Conservation (phyloP, 352 stramenopile genomes). For the Phytophthora quininea region DNA sequence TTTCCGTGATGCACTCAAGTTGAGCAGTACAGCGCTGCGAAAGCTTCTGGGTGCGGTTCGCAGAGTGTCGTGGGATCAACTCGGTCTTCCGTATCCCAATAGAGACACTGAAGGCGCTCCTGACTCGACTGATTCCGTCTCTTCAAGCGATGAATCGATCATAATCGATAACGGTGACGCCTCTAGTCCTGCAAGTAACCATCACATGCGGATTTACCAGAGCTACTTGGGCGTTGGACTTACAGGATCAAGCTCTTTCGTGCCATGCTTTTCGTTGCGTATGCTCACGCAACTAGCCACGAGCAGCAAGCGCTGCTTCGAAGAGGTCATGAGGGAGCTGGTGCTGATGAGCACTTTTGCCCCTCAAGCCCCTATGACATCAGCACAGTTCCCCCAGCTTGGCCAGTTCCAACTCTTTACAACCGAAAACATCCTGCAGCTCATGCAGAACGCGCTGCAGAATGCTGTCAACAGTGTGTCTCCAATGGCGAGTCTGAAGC, state of each 20-base stretch:
- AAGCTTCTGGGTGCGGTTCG: slow-evolving; percentile 68
- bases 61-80: slow-evolving; percentile 74
- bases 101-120: slow-evolving; percentile 16
- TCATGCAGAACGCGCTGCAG: slow-evolving; percentile 78
- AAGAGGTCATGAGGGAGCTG: slow-evolving; percentile 78
- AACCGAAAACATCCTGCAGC: slow-evolving; percentile 79
- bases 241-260: slow-evolving; percentile 59
- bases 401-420: slow-evolving; percentile 77
- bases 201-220: slow-evolving; percentile 85
- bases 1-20: slow-evolving; percentile 72
- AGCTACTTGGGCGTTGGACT: slow-evolving; percentile 78
- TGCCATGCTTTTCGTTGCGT: slow-evolving; percentile 76
- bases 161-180: slow-evolving; percentile 43
- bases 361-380: slow-evolving; percentile 39
- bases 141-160: slow-evolving; percentile 25
- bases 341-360: slow-evolving; percentile 75
- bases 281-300: slow-evolving; percentile 83
- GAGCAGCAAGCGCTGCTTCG: slow-evolving; percentile 76
- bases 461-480: slow-evolving; percentile 69
- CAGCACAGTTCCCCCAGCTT: slow-evolving; percentile 62
- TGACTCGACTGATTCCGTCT: slow-evolving; percentile 7
- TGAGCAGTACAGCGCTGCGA: slow-evolving; percentile 63
- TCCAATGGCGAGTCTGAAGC: slow-evolving; percentile 47
- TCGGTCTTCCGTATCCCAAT: slow-evolving; percentile 54
- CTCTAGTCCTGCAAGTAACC: slow-evolving; percentile 45